Base-by-base conservation (phyloP, 495 filamentous ascomycete genomes). In the Zalerion maritima region DNA sequence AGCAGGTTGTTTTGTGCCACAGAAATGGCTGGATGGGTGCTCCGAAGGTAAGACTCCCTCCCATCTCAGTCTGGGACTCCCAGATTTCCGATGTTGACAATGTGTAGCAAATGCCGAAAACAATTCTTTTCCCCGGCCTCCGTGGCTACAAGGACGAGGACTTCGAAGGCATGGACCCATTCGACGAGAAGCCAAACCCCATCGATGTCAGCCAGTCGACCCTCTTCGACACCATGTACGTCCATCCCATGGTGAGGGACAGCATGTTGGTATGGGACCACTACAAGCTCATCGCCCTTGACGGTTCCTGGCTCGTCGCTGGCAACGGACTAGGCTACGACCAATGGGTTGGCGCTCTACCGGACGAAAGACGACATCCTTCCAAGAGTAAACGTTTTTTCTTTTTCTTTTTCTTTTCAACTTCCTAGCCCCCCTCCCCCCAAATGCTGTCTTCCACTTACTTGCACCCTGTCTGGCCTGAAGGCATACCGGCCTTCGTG, bases 211-310 rank as follows among this genome's bases (percentile, higher is more conserved):
- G 48, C 13, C 50, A 54, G 14, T 56, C 57, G 6, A 54, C 49
- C 25, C 38, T 64, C n/a, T 62, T 64, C 33, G 60, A 64, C 33
- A 60, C 57, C 0, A 45, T 58, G 4, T 64, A 64, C 30, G 56
- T 64, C 8, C 60, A 64, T 29, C 57, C 49, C 4, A 39, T 52
- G 18, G 43, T 64, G 0, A 36, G 49, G 3, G 37, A 48, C 29
- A 48, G 44, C n/a, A 38, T 47, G 30, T 40, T 55, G 6, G 38
- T 50, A 4, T 60, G 56, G 56, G 42, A 43, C 12, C 52, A 51
- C 27, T 62, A 60, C 39, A 48, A 60, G 26, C 35, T 32, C 18
- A 55, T 52, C 14, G 51, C 57, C 24, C 49, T 52, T 26, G 40
- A 36, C n/a, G 49, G 49, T 14, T 38, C 52, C 11, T 56, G 54